These are phyloP conservation scores for Rhazya stricta DNA, from an alignment of 257 asterid genomes.

Conservation along the genomic window DNA sequence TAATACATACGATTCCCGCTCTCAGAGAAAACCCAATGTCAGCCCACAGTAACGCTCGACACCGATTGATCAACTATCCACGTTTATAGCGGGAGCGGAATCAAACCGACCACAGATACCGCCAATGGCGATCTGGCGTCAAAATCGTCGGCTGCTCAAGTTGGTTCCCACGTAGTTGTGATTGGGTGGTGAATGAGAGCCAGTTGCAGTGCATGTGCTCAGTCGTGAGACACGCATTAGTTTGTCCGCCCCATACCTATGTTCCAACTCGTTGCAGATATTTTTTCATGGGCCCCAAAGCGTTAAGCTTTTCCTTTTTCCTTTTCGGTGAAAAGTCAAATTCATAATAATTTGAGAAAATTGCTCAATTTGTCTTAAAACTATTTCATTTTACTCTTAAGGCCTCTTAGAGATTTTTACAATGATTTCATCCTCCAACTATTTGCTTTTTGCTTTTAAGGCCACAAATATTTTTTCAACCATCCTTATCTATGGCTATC, in stretches of 20 bases:
- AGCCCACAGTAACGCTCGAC: neutral
- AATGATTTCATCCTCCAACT: no score
- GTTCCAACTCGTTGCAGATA: neutral
- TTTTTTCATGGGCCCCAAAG: neutral
- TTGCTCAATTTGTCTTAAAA: neutral
- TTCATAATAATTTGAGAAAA: no score
- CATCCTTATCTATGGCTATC: no score
- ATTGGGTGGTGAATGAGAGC: neutral
- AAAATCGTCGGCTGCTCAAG: neutral
- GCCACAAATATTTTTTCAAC: no score
- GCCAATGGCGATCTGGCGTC: neutral
- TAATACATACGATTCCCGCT: neutral
- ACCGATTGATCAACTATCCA: neutral
- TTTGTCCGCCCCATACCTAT: neutral
- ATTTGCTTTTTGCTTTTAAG: no score
- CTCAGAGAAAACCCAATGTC: neutral
- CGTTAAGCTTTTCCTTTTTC: neutral
- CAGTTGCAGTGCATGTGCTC: neutral
- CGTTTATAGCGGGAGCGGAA: neutral
- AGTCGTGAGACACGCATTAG: neutral
- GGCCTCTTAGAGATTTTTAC: no score
- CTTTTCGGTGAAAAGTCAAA: no score
- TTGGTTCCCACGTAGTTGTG: neutral
- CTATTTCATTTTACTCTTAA: no score
- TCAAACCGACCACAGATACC: neutral